Evolutionary conservation across 306 rosid species (phyloP).

Genomic region (Cicer pinnatifidum): DNA sequence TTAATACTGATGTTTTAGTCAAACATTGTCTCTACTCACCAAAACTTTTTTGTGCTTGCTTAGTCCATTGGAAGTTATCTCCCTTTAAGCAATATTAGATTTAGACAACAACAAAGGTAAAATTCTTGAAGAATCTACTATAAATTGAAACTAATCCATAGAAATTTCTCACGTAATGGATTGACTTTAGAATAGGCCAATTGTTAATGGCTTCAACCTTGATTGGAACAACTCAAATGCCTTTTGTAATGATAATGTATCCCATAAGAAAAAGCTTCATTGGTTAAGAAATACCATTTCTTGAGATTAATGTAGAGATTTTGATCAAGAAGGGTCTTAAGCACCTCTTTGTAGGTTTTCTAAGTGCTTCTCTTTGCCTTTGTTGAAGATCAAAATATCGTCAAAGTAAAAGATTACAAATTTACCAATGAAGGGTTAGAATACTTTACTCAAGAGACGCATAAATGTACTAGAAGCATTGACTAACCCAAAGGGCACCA

Average conservation of each 20-base stretch:
- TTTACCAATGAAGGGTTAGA: not conserved
- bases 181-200: not conserved
- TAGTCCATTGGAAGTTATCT: too few species aligned
- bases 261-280: not conserved
- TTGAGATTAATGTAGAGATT: not conserved
- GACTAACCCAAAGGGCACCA: not conserved
- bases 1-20: too few species aligned
- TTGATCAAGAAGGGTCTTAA: not conserved
- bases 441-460: not conserved
- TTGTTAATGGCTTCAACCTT: not conserved
- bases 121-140: not conserved
- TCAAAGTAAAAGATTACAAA: not conserved
- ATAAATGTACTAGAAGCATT: not conserved
- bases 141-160: not conserved
- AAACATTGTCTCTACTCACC: too few species aligned
- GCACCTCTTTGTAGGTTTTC: not conserved
- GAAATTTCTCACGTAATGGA: not conserved
- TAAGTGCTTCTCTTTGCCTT: not conserved
- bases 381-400: not conserved
- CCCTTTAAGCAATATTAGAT: too few species aligned
- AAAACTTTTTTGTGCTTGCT: too few species aligned
- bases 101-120: too few species aligned
- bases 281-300: not conserved
- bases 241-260: not conserved
- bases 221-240: not conserved